Evolutionary conservation across 345 rosid genomes (phyloP), one percentile per base, ranked within the genome.

Genomic region (Corchorus capsularis): DNA sequence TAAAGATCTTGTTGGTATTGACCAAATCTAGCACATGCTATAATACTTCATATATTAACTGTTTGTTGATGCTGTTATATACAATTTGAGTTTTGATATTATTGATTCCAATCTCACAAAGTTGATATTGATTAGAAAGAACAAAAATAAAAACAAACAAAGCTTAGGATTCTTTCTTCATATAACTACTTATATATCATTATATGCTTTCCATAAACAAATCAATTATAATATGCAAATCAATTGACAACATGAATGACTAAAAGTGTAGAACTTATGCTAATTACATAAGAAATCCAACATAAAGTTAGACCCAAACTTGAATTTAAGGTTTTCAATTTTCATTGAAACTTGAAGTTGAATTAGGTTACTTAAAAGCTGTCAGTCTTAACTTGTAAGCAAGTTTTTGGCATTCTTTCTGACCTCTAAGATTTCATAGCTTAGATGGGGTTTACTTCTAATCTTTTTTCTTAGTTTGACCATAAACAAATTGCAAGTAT

Each of bases 21-120:
- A 69, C 27, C 59, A 69, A 69, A 69, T 34, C 72, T 47, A 22
- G 20, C 56, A 34, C 73, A 50, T 69, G 73, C 27, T 27, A 27
- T 27, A 15, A 15, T 52, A 9, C 59, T 50, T 50, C 43, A 27
- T 27, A 27, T 27, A n/a, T 11, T 19, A 19, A 65, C 70, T 65
- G 2, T 7, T 2, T 45, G 35, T 52, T 52, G 60, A 10, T 50
- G 59, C 73, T 9, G 53, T n/a, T n/a, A 19, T 2, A 8, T 45
- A 27, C 8, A 39, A 1, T 45, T 65, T 43, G 34, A 10, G 14
- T 43, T 62, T 17, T 9, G 16, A 7, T 4, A 2, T 61, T 0
- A 19, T 45, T 68, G 43, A 69, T 49, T 50, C 27, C 59, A 32
- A 15, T 52, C 14, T 69, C 4, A 19, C 9, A 45, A 43, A 45